Conservation (phyloP, 2,329 filamentous ascomycete genomes). For the Myrmaecium sp. region DNA sequence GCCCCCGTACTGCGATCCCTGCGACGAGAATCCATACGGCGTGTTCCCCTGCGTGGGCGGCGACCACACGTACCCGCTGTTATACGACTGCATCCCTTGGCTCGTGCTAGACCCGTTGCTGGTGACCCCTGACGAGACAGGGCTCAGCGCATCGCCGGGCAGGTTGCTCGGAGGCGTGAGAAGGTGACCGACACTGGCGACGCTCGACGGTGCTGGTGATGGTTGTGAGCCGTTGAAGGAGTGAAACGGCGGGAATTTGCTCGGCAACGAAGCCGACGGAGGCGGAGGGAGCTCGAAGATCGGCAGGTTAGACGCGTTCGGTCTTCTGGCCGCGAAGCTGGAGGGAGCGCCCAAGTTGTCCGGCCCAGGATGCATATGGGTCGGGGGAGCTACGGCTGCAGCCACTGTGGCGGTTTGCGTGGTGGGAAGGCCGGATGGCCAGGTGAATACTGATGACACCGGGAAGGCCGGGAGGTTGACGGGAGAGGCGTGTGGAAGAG, state of each 20-base stretch:
- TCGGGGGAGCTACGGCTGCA: slow-evolving; percentile 41
- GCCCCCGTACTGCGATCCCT: too few species aligned
- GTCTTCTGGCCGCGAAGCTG: slow-evolving; percentile 54
- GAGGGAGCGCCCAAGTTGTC: slow-evolving; percentile 43
- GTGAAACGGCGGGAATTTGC: slow-evolving; percentile 15
- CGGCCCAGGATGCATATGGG: slow-evolving; percentile 45
- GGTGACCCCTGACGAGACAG: slow-evolving; percentile 43
- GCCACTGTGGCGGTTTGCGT: slow-evolving; percentile 41
- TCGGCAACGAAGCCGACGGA: slow-evolving; percentile 32
- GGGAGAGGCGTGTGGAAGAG: slow-evolving; percentile 4
- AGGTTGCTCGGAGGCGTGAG: slow-evolving; percentile 45
- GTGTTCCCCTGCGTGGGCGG: slow-evolving; percentile 40
- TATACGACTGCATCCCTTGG: slow-evolving; percentile 40
- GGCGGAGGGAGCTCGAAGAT: slow-evolving; percentile 53
- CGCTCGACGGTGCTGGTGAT: slow-evolving; percentile 27
- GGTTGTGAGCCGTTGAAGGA: slow-evolving; percentile 26
- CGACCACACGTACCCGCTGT: slow-evolving; percentile 44
- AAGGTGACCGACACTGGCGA: slow-evolving; percentile 41
- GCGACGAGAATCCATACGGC: slow-evolving; percentile 34
- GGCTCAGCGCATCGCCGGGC: slow-evolving; percentile 44
- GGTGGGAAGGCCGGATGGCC: slow-evolving; percentile 23
- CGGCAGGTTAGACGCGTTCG: slow-evolving; percentile 51
- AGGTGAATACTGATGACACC: slow-evolving; percentile 23
- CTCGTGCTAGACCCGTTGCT: slow-evolving; percentile 42
- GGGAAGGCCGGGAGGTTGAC: too few species aligned